These are phyloP conservation scores for Leptographium procerum DNA, from an alignment of 2,329 filamentous ascomycete genomes.

Conservation along the genomic window DNA sequence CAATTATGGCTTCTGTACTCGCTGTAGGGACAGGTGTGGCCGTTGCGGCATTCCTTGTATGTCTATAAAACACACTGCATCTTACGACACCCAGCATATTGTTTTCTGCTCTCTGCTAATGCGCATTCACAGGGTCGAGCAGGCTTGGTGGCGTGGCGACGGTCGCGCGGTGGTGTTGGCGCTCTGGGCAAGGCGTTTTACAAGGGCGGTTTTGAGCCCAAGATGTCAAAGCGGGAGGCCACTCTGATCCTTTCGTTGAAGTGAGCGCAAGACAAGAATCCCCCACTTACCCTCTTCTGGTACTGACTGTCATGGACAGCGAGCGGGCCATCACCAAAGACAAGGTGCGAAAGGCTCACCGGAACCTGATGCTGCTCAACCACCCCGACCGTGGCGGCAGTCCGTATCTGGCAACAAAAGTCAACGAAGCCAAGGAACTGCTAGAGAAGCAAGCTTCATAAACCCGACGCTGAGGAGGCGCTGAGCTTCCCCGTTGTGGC, in stretches of 20 bases:
- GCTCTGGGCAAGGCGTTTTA: conserved; percentile 86
- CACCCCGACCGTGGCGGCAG: conserved; percentile 95
- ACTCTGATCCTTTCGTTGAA: conserved; percentile 80
- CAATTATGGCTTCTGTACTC: conserved; percentile 45
- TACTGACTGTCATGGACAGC: conserved; percentile 31
- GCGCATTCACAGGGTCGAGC: conserved; percentile 65
- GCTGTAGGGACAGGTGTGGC: conserved; percentile 50
- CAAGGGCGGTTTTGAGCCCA: conserved; percentile 95
- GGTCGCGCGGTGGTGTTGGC: conserved; percentile 66
- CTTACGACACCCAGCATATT: neutral
- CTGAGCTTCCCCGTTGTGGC: neutral
- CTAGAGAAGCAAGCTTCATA: conserved; percentile 55
- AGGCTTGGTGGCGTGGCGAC: conserved; percentile 76
- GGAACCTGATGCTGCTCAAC: conserved; percentile 92
- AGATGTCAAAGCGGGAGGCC: conserved; percentile 89
- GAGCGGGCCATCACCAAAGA: conserved; percentile 84
- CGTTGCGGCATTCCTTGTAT: conserved; percentile 53
- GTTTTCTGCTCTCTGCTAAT: conserved; percentile 4
- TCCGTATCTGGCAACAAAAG: conserved; percentile 91
- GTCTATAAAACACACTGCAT: neutral
- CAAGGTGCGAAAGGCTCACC: conserved; percentile 89
- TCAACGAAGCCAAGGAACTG: conserved; percentile 97
- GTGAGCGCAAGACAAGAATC: conserved; percentile 38
- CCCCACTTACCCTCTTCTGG: neutral
- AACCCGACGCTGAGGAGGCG: neutral